Evolutionary conservation across 176 grass and related monocot species (phyloP).

Genomic region (Phoenix roebelenii): DNA sequence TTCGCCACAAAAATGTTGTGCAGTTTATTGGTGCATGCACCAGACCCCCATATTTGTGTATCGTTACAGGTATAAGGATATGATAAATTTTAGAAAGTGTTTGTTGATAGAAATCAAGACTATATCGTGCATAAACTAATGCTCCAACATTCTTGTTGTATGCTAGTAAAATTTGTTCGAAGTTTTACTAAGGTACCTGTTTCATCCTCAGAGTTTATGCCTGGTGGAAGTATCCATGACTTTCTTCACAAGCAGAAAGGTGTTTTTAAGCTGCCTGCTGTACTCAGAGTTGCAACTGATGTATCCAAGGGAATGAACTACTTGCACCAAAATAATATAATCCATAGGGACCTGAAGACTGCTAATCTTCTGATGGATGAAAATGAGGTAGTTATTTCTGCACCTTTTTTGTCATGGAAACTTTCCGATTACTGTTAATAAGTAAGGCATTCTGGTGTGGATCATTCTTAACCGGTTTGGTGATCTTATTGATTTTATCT

Average conservation of each 20-base stretch:
- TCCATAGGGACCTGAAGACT: conserved; percentile 80
- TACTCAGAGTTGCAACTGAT: conserved; percentile 51
- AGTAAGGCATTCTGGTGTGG: too few species aligned
- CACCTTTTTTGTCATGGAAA: too few species aligned
- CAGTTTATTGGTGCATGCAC: conserved; percentile 87
- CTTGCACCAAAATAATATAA: conserved; percentile 76
- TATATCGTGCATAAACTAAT: too few species aligned
- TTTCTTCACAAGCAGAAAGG: conserved; percentile 58
- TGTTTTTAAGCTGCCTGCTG: conserved; percentile 54
- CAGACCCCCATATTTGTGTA: conserved; percentile 56
- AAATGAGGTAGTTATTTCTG: conserved; percentile 33
- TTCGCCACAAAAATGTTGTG: conserved; percentile 72
- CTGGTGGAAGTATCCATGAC: conserved; percentile 61
- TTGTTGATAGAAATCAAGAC: too few species aligned
- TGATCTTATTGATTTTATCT: too few species aligned
- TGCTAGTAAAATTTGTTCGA: too few species aligned
- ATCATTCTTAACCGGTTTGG: too few species aligned
- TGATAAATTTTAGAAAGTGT: neutral
- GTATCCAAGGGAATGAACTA: conserved; percentile 83
- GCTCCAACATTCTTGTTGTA: too few species aligned
- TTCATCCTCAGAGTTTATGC: conserved; percentile 59
- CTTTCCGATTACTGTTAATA: too few species aligned
- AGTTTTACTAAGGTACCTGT: neutral
- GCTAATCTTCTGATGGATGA: conserved; percentile 93
- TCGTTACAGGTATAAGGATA: conserved; percentile 52